phyloP scores from a whole-genome alignment of 2,329 filamentous ascomycete genomes.

The Hymenoscyphus albidus region DNA sequence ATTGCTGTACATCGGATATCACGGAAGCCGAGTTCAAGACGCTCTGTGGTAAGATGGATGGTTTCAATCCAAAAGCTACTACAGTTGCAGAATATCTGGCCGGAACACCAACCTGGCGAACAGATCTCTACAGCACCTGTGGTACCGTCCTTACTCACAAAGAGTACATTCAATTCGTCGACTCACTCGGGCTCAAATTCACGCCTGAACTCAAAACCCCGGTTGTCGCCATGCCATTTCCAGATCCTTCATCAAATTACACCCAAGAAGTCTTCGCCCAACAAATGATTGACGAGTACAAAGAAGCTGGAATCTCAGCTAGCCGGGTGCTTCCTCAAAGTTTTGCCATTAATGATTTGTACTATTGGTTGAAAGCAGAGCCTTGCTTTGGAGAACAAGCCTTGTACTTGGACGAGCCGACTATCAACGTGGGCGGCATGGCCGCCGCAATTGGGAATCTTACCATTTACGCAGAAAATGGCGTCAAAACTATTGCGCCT shows the following conservation, averaged over 20 bases:
- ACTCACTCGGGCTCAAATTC: slow-evolving; percentile 21
- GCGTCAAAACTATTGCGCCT: slow-evolving; percentile 22
- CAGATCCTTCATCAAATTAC: slow-evolving; percentile 16
- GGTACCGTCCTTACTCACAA: slow-evolving; percentile 21
- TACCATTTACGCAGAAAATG: slow-evolving; percentile 12
- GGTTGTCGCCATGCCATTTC: slow-evolving; percentile 22
- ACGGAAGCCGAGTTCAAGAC: slow-evolving; percentile 19
- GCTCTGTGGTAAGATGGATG: slow-evolving; percentile 24
- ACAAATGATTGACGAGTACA: slow-evolving; percentile 23
- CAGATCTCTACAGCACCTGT: slow-evolving; percentile 24
- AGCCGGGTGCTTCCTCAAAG: slow-evolving; percentile 20
- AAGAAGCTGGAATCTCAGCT: slow-evolving; percentile 17
- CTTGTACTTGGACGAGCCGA: slow-evolving; percentile 23
- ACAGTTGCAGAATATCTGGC: slow-evolving; percentile 20
- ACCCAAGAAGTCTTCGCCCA: slow-evolving; percentile 24
- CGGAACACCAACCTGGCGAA: slow-evolving; percentile 21
- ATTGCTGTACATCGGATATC: slow-evolving; percentile 26
- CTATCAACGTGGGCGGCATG: slow-evolving; percentile 13
- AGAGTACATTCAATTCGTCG: slow-evolving; percentile 23
- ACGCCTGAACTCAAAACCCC: slow-evolving; percentile 25
- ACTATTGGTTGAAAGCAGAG: slow-evolving; percentile 23
- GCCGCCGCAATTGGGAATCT: slow-evolving; percentile 13
- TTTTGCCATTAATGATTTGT: slow-evolving; percentile 21
- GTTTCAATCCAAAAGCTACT: slow-evolving; percentile 21
- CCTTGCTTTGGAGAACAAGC: slow-evolving; percentile 22